Percentiles rank a stretch among this genome's conserved stretches.
These are phyloP conservation scores for Silene noctiflora DNA, from an alignment of 179 eudicot species.

Conservation along the genomic window DNA sequence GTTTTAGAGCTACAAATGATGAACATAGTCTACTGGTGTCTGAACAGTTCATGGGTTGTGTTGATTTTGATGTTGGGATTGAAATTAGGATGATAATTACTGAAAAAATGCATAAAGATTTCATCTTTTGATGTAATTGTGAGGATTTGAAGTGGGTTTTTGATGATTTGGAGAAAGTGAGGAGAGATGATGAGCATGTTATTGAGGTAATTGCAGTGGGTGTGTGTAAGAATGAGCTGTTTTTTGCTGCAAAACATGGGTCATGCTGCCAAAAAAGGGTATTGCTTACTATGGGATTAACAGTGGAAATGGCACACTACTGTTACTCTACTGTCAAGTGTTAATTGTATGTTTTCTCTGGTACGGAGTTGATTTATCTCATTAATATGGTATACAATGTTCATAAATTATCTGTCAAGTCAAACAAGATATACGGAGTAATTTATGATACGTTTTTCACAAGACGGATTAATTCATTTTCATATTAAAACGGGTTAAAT, in stretches of 20 bases:
- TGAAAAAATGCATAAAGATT: slow-evolving; percentile 20
- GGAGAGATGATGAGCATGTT: slow-evolving; percentile 6
- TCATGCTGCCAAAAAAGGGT: background rate
- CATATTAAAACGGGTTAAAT: too few relatives aligned
- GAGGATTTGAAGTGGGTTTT: slow-evolving; percentile 4
- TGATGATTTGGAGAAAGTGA: background rate
- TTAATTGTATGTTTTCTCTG: too few relatives aligned
- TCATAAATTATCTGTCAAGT: too few relatives aligned
- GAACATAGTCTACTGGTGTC: slow-evolving; percentile 68
- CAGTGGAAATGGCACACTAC: background rate
- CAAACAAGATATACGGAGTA: too few relatives aligned
- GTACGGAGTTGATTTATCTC: too few relatives aligned
- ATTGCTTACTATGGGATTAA: background rate
- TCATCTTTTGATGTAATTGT: slow-evolving; percentile 21
- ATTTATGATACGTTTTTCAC: too few relatives aligned
- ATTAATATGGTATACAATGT: too few relatives aligned
- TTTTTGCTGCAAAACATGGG: slow-evolving; percentile 3
- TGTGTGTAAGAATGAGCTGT: slow-evolving; percentile 14
- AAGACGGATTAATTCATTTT: too few relatives aligned
- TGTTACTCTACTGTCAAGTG: background rate
- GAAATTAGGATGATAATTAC: slow-evolving; percentile 8
- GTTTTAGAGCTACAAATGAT: slow-evolving; percentile 67
- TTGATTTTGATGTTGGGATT: slow-evolving; percentile 19
- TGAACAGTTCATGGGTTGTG: slow-evolving; percentile 64
- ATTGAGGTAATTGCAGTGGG: background rate